Base-by-base conservation (phyloP, 2,329 filamentous ascomycete genomes). In the Neophaeococcomyces mojaviensis region DNA sequence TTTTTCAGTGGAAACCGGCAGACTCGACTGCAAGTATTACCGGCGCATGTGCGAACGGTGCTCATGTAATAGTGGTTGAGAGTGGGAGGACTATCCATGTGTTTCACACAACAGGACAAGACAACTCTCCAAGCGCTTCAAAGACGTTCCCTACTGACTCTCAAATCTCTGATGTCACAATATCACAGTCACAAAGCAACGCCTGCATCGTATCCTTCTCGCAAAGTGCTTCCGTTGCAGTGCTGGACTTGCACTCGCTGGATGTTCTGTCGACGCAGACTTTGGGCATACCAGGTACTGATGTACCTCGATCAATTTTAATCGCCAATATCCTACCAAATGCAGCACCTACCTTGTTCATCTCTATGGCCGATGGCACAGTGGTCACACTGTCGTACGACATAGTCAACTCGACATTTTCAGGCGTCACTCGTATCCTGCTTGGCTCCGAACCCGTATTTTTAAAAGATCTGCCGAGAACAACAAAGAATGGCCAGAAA, bases 291-390 rank as follows among this genome's bases (percentile, higher is more conserved):
- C 82, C 89, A 47, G 81, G 79, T 35, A 77, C 84, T 6, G 88
- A 87, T 1, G 82, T 96, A 22, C 89, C 92, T 1, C 78, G 90
- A 51, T 88, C 88, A 42, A 75, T 97, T 22, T 78, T 82, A 0
- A 74, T 97, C 6, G 83, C 86, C 4, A 82, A 89, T 50, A 75
- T 97, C 3, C 76, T 96, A 26, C 51, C 53, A 28, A 64, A 73
- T 36, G 81, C 82, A 12, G 71, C 74, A 5, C 84, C 88, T 0
- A 95, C 86, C 0, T 72, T 98, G 0, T 85, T 98, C 50, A 77
- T 95, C 26, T 86, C 90, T 10, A 85, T 96, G 77, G 88, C 94
- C 39, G 90, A 97, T 64, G 92, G 92, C 3, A 87, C 85, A 50
- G 85, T 98, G 1, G 76, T 94, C 41, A 92, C 85, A 0, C 97